Base-by-base conservation (phyloP, 2,329 filamentous ascomycete species). In the Microdochium bolleyi region DNA sequence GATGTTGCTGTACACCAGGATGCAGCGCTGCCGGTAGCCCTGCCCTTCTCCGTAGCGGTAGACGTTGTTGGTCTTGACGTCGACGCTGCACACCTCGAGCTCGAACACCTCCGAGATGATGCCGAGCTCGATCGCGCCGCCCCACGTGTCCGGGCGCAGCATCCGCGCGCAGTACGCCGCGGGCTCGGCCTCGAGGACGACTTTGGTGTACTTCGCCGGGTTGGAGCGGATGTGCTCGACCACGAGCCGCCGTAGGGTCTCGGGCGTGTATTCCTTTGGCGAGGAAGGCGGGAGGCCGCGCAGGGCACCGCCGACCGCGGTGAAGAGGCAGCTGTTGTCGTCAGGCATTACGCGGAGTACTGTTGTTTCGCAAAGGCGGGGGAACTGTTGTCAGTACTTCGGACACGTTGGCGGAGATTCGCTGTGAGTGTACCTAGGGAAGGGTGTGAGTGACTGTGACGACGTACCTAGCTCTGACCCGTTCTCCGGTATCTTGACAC, bases 261-360 rank as follows among this genome's bases (percentile, higher is more conserved):
- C 52, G 5, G 59, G 56, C 7, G 52, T 53, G 46, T 57, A 57
- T 5, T 55, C 53, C 24, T 56, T 55, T 44, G 69, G 64, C 8
- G 24, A n/a, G 7, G 71, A 71, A n/a, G 71, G 67, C 49, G 75
- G 68, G 19, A 72, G 67, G 24, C 73, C 79, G 49, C 89, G 81
- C n/a, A 95, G 78, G 2, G 88, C 88, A 52, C 85, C 87, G 16
- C 89, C 88, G 49, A 97, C 84, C 0, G 92, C 92, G 25, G 91
- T 88, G 70, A 96, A 97, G 62, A 97, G 84, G 70, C 92, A 97
- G 54, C 85, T 90, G 69, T 96, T 96, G 69, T 97, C 92, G 64
- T 96, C 92, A 3, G 92, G 90, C 92, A 97, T 96, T 50, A 97
- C 89, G 14, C 92, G 86, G 19, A 96, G 79, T 9, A 95, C 87